Evolutionary conservation across 106 monocot species (phyloP).

Genomic region (Hemerocallis citrina): DNA sequence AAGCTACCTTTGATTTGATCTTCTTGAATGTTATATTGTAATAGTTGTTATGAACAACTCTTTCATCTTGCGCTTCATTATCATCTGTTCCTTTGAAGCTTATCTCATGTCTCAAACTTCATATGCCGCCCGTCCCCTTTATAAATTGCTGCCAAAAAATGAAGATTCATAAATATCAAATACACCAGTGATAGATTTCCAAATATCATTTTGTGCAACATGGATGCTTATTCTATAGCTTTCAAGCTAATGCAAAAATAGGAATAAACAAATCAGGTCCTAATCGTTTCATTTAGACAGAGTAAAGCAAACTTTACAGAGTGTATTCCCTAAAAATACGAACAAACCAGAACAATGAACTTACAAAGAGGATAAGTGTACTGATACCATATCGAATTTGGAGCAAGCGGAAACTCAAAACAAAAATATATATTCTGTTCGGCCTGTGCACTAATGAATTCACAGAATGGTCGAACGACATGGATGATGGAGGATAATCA

Average conservation of each 20-base stretch:
- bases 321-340: not conserved
- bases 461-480: no score
- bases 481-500: no score
- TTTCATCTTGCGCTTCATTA: no score
- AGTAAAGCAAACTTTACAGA: not conserved
- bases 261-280: not conserved
- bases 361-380: not conserved
- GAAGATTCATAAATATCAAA: not conserved
- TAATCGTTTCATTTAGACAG: not conserved
- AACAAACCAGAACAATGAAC: not conserved
- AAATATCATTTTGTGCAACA: not conserved
- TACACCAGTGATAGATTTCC: not conserved
- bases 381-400: not conserved
- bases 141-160: not conserved
- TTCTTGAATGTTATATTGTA: no score
- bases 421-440: no score
- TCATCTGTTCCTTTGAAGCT: no score
- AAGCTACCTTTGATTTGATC: no score
- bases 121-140: not conserved
- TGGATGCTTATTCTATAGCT: not conserved
- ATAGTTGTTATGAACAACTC: no score
- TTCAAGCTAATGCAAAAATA: not conserved
- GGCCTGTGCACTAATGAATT: no score
- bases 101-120: constrained; percentile 3
- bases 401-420: no score